Percentiles rank a stretch among this genome's conserved stretches.
phyloP scores from a whole-genome alignment of 176 grass and related monocot species.

The Avena atlantica region DNA sequence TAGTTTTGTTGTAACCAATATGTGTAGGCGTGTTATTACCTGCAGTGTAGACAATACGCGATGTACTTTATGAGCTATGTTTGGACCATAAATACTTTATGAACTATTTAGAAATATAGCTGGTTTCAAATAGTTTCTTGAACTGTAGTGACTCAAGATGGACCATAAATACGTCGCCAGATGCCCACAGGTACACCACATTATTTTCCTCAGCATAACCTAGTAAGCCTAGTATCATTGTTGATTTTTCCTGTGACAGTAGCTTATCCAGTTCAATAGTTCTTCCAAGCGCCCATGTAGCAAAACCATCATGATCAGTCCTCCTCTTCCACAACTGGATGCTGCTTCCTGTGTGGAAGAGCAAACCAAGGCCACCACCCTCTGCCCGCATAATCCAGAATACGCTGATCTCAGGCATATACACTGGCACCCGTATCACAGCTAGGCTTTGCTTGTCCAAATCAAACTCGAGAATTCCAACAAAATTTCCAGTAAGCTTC shows the following conservation, averaged over 20 bases:
- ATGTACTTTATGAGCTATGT: no score
- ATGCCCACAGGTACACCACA: not conserved
- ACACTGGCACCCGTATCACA: not conserved
- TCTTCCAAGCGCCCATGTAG: not conserved
- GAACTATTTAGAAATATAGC: not conserved
- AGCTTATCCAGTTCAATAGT: not conserved
- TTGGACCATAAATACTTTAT: no score
- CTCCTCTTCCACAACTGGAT: not conserved
- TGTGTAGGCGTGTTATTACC: not conserved
- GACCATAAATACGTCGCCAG: not conserved
- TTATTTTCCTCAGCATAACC: not conserved
- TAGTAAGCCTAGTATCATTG: not conserved
- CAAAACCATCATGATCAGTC: not conserved
- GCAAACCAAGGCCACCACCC: not conserved
- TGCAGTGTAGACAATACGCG: no score
- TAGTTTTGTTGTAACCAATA: not conserved
- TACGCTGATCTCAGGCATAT: not conserved
- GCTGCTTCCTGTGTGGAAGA: not conserved
- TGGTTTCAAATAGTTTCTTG: not conserved
- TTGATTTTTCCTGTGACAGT: not conserved
- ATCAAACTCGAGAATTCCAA: conserved; percentile 1
- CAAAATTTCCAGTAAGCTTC: not conserved
- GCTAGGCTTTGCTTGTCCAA: not conserved
- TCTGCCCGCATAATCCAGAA: not conserved
- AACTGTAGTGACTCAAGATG: not conserved